A percentile compares a stretch with the other conserved stretches of the same genome.
These are phyloP conservation scores for Microbotryum lychnidis-dioicae DNA, from an alignment of 1,284 basidiomycete genomes.

Conservation along the genomic window DNA sequence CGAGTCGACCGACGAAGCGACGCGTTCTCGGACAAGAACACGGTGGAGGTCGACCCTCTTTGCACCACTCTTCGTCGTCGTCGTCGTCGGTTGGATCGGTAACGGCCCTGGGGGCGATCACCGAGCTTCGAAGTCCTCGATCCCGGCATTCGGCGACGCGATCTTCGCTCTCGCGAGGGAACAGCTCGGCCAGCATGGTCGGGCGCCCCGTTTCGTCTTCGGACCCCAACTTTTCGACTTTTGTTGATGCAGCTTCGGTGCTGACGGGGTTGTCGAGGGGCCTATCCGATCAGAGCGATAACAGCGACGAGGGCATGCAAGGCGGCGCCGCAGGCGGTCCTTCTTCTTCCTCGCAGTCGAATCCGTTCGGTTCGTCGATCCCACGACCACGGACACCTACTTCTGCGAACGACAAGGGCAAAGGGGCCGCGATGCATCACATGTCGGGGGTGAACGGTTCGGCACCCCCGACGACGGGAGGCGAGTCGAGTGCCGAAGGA, in stretches of 20 bases:
- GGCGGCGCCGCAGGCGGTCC: constrained; percentile 1
- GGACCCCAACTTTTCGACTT: constrained; percentile 27
- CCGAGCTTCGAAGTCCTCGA: too few relatives aligned
- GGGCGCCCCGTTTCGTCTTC: constrained; percentile 13
- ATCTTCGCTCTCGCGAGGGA: neutral
- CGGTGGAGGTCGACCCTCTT: neutral
- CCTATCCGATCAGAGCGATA: constrained; percentile 14
- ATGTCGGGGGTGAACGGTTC: neutral
- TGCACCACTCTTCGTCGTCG: neutral
- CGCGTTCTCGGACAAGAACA: neutral
- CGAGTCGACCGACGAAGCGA: neutral
- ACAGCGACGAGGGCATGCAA: constrained; percentile 12
- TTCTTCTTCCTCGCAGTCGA: constrained; percentile 6
- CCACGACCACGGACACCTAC: constrained; percentile 16
- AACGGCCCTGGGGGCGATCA: neutral
- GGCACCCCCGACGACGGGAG: constrained; percentile 3
- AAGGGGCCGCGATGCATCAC: neutral
- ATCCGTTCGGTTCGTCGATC: neutral
- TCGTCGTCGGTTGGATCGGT: neutral
- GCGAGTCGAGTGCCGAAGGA: constrained; percentile 15
- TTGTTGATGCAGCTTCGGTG: constrained; percentile 30
- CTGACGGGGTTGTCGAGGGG: constrained; percentile 23
- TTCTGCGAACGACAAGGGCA: constrained; percentile 1
- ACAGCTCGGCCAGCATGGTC: too few relatives aligned
- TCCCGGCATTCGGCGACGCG: neutral